Conservation (phyloP, 345 rosid species). For the Geranium rotundifolium region DNA sequence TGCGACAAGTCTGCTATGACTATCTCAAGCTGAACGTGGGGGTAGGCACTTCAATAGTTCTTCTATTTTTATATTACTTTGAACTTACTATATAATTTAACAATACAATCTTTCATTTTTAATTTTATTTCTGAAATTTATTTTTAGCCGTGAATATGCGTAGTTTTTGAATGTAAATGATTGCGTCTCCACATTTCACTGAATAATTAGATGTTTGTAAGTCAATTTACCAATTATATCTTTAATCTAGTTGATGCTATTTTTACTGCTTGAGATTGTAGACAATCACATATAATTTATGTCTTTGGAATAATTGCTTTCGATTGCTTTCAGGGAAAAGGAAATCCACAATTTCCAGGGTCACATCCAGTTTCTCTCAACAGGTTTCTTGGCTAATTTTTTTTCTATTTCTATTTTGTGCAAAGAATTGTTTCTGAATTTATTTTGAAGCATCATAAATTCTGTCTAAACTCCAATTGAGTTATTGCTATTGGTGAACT, state of each 20-base stretch:
- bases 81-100: neutral
- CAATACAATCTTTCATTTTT: no score
- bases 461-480: neutral
- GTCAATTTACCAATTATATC: no score
- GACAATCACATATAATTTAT: no score
- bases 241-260: no score
- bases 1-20: constrained; percentile 58
- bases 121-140: neutral
- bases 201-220: no score
- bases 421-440: neutral
- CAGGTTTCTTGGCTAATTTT: constrained; percentile 10
- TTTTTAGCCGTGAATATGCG: no score
- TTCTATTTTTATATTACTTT: neutral
- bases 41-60: constrained; percentile 22
- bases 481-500: neutral
- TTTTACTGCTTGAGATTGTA: no score
- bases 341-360: constrained; percentile 28
- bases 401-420: neutral
- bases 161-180: no score
- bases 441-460: neutral
- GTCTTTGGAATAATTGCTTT: neutral
- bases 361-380: constrained; percentile 36
- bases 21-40: constrained; percentile 49
- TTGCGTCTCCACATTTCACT: no score
- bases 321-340: constrained; percentile 16